Percentiles rank a stretch among this genome's conserved stretches.
These are phyloP conservation scores for Pseudogymnoascus sp. DNA, from an alignment of 2,329 filamentous ascomycete genomes.

Conservation along the genomic window DNA sequence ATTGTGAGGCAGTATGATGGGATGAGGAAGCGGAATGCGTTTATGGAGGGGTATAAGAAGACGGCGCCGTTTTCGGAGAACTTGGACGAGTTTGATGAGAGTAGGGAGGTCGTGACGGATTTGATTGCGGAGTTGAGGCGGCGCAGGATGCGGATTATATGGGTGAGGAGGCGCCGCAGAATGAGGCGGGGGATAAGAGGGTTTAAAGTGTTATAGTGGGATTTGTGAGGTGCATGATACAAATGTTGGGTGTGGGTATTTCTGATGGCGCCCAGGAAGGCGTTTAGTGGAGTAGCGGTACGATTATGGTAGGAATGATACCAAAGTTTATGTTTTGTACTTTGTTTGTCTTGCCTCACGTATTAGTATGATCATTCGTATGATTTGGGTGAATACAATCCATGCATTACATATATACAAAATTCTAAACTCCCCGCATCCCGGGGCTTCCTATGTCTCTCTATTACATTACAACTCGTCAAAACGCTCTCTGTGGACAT, in stretches of 20 bases:
- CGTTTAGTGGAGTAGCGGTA: background rate
- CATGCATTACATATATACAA: constrained; percentile 7
- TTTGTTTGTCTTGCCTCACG: background rate
- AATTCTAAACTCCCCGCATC: background rate
- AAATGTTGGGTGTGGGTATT: constrained; percentile 8
- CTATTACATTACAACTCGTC: constrained; percentile 1
- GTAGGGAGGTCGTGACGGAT: constrained; percentile 83
- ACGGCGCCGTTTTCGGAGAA: constrained; percentile 90
- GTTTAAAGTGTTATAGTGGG: background rate
- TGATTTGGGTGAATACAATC: background rate
- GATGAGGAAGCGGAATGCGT: constrained; percentile 93
- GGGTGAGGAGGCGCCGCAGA: constrained; percentile 32
- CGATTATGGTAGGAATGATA: constrained; percentile 8
- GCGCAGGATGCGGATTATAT: constrained; percentile 88
- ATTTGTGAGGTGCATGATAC: constrained; percentile 4
- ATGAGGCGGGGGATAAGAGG: constrained; percentile 2
- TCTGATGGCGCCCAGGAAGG: constrained; percentile 4
- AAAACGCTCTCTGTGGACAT: background rate
- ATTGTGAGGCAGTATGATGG: constrained; percentile 90
- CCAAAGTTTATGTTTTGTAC: constrained; percentile 1
- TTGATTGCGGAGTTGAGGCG: constrained; percentile 88
- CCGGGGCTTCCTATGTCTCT: background rate
- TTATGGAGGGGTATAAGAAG: constrained; percentile 93
- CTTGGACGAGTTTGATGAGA: constrained; percentile 90
- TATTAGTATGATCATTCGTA: background rate